Conservation (phyloP, 108 stramenopile genomes). For the Nitzschia inconspicua region DNA sequence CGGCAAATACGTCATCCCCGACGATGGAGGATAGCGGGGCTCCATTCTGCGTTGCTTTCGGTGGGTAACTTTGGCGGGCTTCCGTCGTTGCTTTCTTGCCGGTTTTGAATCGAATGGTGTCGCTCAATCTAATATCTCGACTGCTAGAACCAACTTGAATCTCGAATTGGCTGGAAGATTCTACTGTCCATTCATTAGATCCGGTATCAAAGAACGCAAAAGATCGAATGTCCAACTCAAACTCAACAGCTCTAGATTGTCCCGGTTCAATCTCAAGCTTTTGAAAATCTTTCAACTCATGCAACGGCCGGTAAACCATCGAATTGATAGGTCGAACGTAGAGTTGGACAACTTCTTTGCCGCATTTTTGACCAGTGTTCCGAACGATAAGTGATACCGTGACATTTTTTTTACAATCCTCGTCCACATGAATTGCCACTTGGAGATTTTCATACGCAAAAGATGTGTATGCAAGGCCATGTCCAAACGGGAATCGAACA, state of each 20-base stretch:
- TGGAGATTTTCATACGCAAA: constrained; percentile 47
- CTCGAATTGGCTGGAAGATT: constrained; percentile 30
- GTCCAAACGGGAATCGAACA: constrained; percentile 72
- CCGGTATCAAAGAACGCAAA: constrained; percentile 53
- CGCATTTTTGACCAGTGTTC: constrained; percentile 32
- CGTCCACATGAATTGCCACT: constrained; percentile 20
- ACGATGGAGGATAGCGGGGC: neutral
- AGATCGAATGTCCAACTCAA: constrained; percentile 37
- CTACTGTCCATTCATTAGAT: constrained; percentile 32
- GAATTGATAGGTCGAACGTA: constrained; percentile 37
- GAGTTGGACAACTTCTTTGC: constrained; percentile 43
- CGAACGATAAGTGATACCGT: constrained; percentile 18
- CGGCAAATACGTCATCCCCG: constrained; percentile 26
- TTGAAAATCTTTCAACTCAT: constrained; percentile 55
- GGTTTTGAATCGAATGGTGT: constrained; percentile 16
- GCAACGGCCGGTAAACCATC: constrained; percentile 48
- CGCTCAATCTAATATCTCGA: constrained; percentile 39
- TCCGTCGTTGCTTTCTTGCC: constrained; percentile 7
- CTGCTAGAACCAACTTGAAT: constrained; percentile 40
- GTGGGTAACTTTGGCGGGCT: constrained; percentile 28
- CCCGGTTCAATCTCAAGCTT: constrained; percentile 93
- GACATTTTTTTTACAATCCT: constrained; percentile 9
- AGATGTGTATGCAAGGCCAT: constrained; percentile 63
- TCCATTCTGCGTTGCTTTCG: neutral
- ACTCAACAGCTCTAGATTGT: constrained; percentile 78